Conservation (phyloP, 179 eudicot species). For the Amaranthus tricolor region DNA sequence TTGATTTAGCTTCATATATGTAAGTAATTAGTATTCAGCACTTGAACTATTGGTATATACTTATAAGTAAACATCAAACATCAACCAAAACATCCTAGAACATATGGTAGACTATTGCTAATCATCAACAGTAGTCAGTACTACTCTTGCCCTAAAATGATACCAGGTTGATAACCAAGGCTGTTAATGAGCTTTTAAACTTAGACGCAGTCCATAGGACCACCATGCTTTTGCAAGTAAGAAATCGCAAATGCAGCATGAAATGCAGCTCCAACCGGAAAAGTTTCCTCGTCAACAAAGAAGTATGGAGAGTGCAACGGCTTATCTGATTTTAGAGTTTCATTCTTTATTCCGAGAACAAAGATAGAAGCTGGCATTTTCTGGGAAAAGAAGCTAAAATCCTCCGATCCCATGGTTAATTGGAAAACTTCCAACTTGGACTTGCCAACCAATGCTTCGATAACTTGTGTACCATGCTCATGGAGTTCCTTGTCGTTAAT, state of each 20-base stretch:
- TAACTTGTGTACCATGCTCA: constrained; percentile 41
- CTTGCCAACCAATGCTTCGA: constrained; percentile 46
- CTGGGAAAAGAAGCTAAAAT: constrained; percentile 59
- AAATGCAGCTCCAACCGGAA: constrained; percentile 45
- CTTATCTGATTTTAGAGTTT: constrained; percentile 34
- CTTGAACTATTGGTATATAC: too few relatives aligned
- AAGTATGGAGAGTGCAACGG: constrained; percentile 54
- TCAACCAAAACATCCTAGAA: too few relatives aligned
- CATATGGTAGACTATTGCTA: too few relatives aligned
- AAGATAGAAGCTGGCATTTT: constrained; percentile 64
- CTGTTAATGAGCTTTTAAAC: not conserved
- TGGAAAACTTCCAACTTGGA: constrained; percentile 38
- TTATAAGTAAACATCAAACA: too few relatives aligned
- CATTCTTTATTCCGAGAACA: constrained; percentile 37
- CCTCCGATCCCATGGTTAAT: constrained; percentile 58
- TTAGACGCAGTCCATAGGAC: not conserved
- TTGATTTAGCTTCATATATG: too few relatives aligned
- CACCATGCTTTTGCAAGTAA: constrained; percentile 39
- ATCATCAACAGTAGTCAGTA: too few relatives aligned
- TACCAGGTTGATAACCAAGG: not conserved
- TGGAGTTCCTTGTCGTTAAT: constrained; percentile 38
- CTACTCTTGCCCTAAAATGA: too few relatives aligned
- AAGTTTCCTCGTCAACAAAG: constrained; percentile 51
- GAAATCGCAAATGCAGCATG: constrained; percentile 53
- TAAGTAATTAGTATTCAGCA: too few relatives aligned